Percentiles rank a stretch among this genome's conserved stretches.
Evolutionary conservation across 1,139 yeast species (phyloP).

Genomic region (Geotrichum fermentans): DNA sequence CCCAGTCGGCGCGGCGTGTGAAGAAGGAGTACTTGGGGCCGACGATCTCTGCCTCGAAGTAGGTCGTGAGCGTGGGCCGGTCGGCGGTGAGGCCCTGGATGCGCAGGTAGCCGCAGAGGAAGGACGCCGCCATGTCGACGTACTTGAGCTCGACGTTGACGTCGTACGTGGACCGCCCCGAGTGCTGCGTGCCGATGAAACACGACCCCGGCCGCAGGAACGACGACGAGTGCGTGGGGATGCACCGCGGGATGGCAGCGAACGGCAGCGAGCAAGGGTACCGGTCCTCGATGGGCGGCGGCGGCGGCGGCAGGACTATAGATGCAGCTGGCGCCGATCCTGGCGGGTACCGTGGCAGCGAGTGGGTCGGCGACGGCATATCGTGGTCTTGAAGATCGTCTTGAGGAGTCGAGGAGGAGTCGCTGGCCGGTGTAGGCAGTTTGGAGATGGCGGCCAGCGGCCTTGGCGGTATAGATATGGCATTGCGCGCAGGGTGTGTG

Average conservation of each 20-base stretch:
- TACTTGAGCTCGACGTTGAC: constrained; percentile 68
- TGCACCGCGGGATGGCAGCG: constrained; percentile 13
- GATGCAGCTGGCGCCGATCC: background rate
- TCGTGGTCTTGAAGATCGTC: too few species aligned
- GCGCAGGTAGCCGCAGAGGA: constrained; percentile 70
- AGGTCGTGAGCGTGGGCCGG: constrained; percentile 76
- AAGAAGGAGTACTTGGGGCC: constrained; percentile 52
- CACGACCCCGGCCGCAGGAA: constrained; percentile 56
- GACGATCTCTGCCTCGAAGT: constrained; percentile 80
- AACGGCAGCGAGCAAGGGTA: constrained; percentile 19
- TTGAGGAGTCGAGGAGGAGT: too few species aligned
- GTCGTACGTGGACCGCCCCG: constrained; percentile 64
- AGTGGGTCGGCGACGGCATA: too few species aligned
- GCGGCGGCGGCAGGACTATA: background rate
- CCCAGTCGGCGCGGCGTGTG: constrained; percentile 52
- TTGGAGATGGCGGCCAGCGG: too few species aligned
- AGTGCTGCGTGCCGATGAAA: constrained; percentile 67
- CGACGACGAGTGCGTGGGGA: constrained; percentile 21
- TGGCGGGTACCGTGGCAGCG: too few species aligned
- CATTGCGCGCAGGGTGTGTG: too few species aligned
- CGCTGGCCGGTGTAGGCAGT: too few species aligned
- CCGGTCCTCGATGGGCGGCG: constrained; percentile 21
- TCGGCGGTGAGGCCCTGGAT: constrained; percentile 75
- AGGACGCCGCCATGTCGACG: constrained; percentile 58
- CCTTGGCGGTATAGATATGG: too few species aligned